Evolutionary conservation across 495 filamentous ascomycete species (phyloP).

Genomic region (Aspergillus sclerotiicarbonarius): DNA sequence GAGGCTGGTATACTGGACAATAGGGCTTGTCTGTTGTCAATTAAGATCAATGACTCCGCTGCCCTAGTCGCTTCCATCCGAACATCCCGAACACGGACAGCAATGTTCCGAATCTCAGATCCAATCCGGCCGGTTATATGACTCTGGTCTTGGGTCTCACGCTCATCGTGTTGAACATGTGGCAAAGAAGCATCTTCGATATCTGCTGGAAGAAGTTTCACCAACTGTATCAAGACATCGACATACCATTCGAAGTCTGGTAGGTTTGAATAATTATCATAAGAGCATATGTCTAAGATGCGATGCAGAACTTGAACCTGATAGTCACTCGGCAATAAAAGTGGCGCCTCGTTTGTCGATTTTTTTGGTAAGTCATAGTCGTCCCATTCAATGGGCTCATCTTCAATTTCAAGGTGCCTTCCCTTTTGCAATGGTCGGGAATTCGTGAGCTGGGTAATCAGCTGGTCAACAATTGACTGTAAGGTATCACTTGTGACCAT

Average conservation of each 20-base stretch:
- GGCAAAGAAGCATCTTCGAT: conserved; percentile 23
- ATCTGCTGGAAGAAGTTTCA: conserved; percentile 59
- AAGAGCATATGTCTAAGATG: conserved; percentile 88
- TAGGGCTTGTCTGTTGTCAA: conserved; percentile 43
- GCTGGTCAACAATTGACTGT: conserved; percentile 74
- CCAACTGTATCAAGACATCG: conserved; percentile 74
- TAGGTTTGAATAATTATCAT: conserved; percentile 80
- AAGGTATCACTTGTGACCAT: conserved; percentile 89
- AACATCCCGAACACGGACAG: conserved; percentile 85
- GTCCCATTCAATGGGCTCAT: conserved; percentile 1
- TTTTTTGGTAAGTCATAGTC: conserved; percentile 1
- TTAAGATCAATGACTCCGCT: conserved; percentile 70
- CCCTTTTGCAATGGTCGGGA: conserved; percentile 31
- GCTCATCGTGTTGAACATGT: conserved; percentile 16
- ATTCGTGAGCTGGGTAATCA: conserved; percentile 76
- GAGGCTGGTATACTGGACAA: conserved; percentile 45
- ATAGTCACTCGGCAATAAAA: conserved; percentile 73
- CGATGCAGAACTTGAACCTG: conserved; percentile 70
- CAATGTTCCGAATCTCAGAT: conserved; percentile 78
- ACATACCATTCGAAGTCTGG: conserved; percentile 97
- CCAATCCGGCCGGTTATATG: conserved; percentile 70
- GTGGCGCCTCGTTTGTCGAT: conserved; percentile 25
- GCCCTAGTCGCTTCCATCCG: conserved; percentile 73
- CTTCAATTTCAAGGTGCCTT: conserved; percentile 3
- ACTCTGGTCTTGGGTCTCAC: conserved; percentile 15